A percentile compares a stretch with the other conserved stretches of the same genome.
phyloP scores from a whole-genome alignment of 768 basidiomycete species.

The Collybia sp. region DNA sequence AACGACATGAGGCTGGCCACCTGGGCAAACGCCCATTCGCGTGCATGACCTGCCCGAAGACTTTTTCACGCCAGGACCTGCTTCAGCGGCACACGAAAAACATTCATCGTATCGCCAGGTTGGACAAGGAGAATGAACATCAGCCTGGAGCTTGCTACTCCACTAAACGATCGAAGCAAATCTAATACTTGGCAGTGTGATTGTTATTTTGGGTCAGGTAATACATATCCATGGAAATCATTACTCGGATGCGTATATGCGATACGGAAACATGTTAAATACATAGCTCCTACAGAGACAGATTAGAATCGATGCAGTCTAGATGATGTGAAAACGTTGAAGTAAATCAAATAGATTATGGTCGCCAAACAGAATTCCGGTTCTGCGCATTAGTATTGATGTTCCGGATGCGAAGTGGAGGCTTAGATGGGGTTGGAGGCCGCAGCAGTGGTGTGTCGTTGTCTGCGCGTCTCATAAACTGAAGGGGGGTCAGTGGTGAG shows the following conservation, averaged over 20 bases:
- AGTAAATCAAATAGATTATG: slow-evolving; percentile 27
- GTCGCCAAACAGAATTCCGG: slow-evolving; percentile 62
- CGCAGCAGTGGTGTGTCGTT: slow-evolving; percentile 44
- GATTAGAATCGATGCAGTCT: no score
- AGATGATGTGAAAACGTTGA: neutral
- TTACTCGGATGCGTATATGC: no score
- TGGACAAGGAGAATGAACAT: slow-evolving; percentile 20
- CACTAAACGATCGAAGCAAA: slow-evolving; percentile 17
- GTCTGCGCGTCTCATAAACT: slow-evolving; percentile 82
- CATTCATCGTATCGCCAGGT: slow-evolving; percentile 39
- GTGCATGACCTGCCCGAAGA: slow-evolving; percentile 41
- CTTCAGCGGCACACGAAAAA: slow-evolving; percentile 61
- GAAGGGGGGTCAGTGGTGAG: slow-evolving; percentile 75
- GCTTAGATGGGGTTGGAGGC: slow-evolving; percentile 65
- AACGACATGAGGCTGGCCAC: slow-evolving; percentile 68
- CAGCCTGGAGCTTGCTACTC: neutral
- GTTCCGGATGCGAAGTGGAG: slow-evolving; percentile 37
- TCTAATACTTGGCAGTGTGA: neutral
- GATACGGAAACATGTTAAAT: slow-evolving; percentile 3
- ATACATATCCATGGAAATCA: no score
- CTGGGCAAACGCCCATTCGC: slow-evolving; percentile 52
- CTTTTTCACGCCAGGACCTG: slow-evolving; percentile 66
- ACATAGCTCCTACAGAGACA: slow-evolving; percentile 3
- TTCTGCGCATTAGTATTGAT: slow-evolving; percentile 36
- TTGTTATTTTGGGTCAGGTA: neutral